Evolutionary conservation across 192 early-diverging fungal species (phyloP), one percentile per base, ranked within the genome.

Genomic region (Linnemannia exigua): DNA sequence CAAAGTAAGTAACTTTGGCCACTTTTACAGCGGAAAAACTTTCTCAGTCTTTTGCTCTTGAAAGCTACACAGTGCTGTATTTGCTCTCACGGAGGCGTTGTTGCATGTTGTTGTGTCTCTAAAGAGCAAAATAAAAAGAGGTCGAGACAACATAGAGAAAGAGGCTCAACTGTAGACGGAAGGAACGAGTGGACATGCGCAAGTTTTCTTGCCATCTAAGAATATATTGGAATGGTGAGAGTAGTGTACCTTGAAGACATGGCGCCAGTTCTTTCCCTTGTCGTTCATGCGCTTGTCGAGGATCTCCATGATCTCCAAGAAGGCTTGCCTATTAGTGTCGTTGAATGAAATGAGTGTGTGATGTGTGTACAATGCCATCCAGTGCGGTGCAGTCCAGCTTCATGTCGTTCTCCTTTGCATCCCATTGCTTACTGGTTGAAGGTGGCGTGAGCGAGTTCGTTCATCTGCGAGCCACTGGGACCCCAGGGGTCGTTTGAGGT

Each of bases 251-350:
- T 99, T 99, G 89, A 95, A 98, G 15, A 99, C 97, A 87, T 99
- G 98, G 67, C 97, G 90, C 98, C 98, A 99, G 90, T 97, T 94
- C 89, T 97, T 97, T 48, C 98, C 98, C 80, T 94, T 95, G 89
- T 99, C 98, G 81, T 99, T 98, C 84, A 99, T 89, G 14, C 98
- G 93, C 90, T 98, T 98, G 83, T 99, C 97, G 46, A 99, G 79
- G 84, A 99, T 97, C 79, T 98, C 96, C 97, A 99, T 98, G 70
- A 99, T 96, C 72, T 96, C 97, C 74, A 96, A 50, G 90, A 97
- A 98, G 66, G 96, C 95, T 46, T 93, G 93, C 48, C 97, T 94
- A 35, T 15, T 20, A 50, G 41, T 20, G 66, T 48, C 8, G 36
- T 14, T 19, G 15, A 47, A 14, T 51, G 47, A 47, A 44, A 48